Conservation (phyloP, 139 green algal genomes). For the Chlamydomonas incerta region DNA sequence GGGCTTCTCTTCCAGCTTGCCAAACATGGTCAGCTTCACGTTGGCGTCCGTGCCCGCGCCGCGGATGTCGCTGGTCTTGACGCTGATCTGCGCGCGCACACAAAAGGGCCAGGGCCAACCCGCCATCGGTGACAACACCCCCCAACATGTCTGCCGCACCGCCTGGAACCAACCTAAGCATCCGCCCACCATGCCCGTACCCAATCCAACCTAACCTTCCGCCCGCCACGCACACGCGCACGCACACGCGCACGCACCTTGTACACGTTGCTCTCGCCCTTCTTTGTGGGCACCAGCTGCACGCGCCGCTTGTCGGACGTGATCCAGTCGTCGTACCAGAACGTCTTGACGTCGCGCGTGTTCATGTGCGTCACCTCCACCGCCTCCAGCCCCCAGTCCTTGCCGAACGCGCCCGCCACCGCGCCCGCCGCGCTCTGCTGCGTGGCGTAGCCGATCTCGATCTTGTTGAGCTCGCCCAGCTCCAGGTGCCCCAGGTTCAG, state of each 20-base stretch:
- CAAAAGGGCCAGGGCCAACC: too few relatives aligned
- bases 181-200: too few relatives aligned
- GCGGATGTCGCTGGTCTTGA: slow-evolving; percentile 64
- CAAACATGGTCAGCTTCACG: slow-evolving; percentile 66
- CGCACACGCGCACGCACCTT: slow-evolving; percentile 37
- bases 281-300: slow-evolving; percentile 59
- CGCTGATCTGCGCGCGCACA: slow-evolving; percentile 50
- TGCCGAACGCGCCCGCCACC: slow-evolving; percentile 55
- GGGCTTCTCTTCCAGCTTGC: slow-evolving; percentile 47
- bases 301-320: slow-evolving; percentile 52
- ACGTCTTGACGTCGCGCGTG: slow-evolving; percentile 45
- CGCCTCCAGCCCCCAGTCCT: slow-evolving; percentile 50
- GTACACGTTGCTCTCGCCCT: slow-evolving; percentile 59
- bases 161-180: too few relatives aligned
- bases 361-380: slow-evolving; percentile 61
- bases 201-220: too few relatives aligned
- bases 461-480: slow-evolving; percentile 58
- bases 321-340: slow-evolving; percentile 67
- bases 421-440: slow-evolving; percentile 55
- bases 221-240: too few relatives aligned
- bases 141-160: too few relatives aligned
- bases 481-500: slow-evolving; percentile 59
- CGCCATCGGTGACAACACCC: too few relatives aligned
- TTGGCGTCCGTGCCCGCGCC: slow-evolving; percentile 72
- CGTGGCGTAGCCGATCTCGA: slow-evolving; percentile 68